These are phyloP conservation scores for Acanthamoeba sp. DNA, from an alignment of 208 protist genomes.

Conservation along the genomic window DNA sequence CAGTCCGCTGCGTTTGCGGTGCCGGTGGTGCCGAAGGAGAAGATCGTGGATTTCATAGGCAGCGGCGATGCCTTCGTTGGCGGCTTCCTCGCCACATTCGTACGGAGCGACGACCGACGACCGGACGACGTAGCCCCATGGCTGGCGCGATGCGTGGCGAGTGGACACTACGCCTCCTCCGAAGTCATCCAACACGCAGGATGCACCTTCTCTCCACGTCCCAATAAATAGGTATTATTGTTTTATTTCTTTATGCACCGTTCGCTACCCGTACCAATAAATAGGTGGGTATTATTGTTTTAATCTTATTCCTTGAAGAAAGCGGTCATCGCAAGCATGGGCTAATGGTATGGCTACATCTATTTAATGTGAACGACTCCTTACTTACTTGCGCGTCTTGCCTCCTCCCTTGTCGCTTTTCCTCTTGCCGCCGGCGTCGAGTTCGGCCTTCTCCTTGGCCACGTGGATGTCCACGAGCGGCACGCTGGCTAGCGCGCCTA, in stretches of 20 bases:
- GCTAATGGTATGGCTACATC: too few relatives aligned
- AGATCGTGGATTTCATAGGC: conserved; percentile 98
- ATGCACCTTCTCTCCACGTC: neutral
- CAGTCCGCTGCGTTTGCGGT: conserved; percentile 86
- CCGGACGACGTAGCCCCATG: neutral
- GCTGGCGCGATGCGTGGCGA: neutral
- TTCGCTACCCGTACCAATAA: too few relatives aligned
- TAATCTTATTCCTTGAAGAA: too few relatives aligned
- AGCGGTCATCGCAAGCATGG: too few relatives aligned
- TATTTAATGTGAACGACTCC: too few relatives aligned
- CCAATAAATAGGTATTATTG: too few relatives aligned
- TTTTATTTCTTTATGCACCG: too few relatives aligned
- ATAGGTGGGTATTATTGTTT: too few relatives aligned
- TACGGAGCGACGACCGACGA: neutral
- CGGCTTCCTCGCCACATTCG: conserved; percentile 95
- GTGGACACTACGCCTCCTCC: neutral
- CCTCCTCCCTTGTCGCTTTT: neutral
- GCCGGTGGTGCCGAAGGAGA: conserved; percentile 88
- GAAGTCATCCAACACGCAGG: neutral
- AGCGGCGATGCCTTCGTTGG: conserved; percentile 98
- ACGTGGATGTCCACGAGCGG: neutral
- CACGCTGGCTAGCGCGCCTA: neutral
- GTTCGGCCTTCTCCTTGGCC: neutral
- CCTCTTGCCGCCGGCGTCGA: neutral
- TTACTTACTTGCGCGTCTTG: neutral